Evolutionary conservation across 129 eudicot species (phyloP).

Genomic region (Chrysanthemum lavandulifolium): DNA sequence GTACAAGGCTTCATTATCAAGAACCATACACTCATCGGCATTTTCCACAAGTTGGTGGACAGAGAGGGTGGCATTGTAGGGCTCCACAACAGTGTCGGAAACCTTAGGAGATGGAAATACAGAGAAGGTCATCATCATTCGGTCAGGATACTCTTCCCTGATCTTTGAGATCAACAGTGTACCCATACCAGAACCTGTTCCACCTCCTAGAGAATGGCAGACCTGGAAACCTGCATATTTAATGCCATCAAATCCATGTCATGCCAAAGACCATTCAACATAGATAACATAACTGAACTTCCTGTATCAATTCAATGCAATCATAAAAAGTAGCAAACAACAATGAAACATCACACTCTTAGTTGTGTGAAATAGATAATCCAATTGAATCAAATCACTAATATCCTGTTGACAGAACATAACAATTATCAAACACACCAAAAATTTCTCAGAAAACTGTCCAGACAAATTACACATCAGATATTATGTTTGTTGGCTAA

Average conservation of each 20-base stretch:
- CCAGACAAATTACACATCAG: no score
- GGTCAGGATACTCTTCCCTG: conserved; percentile 44
- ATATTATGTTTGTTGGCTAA: no score
- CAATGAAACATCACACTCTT: no score
- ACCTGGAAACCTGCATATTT: conserved; percentile 40
- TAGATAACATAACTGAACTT: no score
- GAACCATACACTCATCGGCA: conserved; percentile 48
- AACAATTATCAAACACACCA: no score
- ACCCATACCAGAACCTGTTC: conserved; percentile 47
- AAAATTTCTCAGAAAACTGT: no score
- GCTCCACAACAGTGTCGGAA: conserved; percentile 46
- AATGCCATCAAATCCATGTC: background rate
- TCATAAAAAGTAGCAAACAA: no score
- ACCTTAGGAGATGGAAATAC: conserved; percentile 48
- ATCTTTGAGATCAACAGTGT: conserved; percentile 43
- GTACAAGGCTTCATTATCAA: conserved; percentile 42
- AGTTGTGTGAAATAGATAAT: no score
- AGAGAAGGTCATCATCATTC: conserved; percentile 49
- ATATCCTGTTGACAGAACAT: no score
- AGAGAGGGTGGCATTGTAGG: conserved; percentile 44
- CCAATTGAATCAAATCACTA: no score
- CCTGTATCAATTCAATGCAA: no score
- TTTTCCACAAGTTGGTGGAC: conserved; percentile 48
- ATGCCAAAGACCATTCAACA: no score
- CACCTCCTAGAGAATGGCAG: conserved; percentile 50